A percentile compares a stretch with the other conserved stretches of the same genome.
phyloP scores from a whole-genome alignment of 208 protist genomes.

The Leishmania guyanensis region DNA sequence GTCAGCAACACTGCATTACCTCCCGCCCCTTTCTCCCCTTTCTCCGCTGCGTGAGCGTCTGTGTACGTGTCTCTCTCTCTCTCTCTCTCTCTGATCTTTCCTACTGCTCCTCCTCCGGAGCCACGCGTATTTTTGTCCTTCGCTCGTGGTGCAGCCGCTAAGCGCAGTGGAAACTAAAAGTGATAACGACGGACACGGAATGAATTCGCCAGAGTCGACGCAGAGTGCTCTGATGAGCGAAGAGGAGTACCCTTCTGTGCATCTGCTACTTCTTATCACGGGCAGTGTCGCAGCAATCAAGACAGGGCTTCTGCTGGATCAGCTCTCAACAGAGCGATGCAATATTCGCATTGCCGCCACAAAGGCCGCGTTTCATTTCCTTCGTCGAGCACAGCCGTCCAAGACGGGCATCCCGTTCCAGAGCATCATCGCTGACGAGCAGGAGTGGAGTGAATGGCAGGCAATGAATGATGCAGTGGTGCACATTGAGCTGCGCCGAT shows the following conservation, averaged over 20 bases:
- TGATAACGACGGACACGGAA: background rate
- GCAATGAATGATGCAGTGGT: conserved; percentile 88
- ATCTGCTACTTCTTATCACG: conserved; percentile 82
- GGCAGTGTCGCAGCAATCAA: conserved; percentile 92
- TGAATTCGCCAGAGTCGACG: background rate
- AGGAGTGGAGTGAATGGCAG: conserved; percentile 86
- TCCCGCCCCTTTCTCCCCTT: conserved; percentile 3
- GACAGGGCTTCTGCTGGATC: conserved; percentile 77
- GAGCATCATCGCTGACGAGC: conserved; percentile 83
- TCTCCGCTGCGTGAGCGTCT: background rate
- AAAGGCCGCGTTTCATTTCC: conserved; percentile 74
- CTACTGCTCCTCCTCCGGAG: background rate
- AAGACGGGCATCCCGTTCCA: conserved; percentile 64
- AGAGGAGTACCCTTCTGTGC: conserved; percentile 53
- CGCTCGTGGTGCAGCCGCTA: background rate
- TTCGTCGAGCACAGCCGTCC: conserved; percentile 66
- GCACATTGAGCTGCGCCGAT: conserved; percentile 94
- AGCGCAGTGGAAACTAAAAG: background rate
- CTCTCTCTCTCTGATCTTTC: background rate
- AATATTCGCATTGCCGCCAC: conserved; percentile 86
- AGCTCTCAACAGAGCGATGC: conserved; percentile 65
- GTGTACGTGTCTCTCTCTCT: background rate
- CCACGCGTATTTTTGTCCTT: background rate
- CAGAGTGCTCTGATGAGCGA: conserved; percentile 7
- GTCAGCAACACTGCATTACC: background rate